Conservation (phyloP, 2,329 filamentous ascomycete genomes). For the Verticillium longisporum region DNA sequence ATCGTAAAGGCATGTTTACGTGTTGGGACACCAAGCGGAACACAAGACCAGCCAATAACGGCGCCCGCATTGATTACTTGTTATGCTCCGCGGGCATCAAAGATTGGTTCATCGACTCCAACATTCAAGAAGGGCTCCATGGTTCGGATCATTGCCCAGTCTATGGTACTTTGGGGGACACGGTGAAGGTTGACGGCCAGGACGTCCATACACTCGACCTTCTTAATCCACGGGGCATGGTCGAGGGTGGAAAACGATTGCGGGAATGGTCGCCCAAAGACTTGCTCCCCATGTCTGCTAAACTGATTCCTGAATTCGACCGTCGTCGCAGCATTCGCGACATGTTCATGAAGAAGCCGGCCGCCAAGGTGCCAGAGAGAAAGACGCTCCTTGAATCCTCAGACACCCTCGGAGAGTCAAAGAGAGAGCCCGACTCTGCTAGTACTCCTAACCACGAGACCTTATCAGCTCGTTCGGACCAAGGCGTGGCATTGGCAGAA, state of each 20-base stretch:
- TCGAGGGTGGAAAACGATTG: conserved; percentile 57
- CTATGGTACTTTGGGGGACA: conserved; percentile 65
- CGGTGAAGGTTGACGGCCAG: conserved; percentile 42
- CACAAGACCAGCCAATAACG: conserved; percentile 90
- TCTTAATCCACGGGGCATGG: conserved; percentile 71
- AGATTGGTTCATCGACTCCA: conserved; percentile 69
- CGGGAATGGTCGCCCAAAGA: conserved; percentile 62
- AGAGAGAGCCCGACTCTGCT: neutral
- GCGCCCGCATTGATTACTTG: conserved; percentile 89
- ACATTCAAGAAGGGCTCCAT: conserved; percentile 91
- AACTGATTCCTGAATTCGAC: conserved; percentile 81
- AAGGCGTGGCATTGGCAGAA: neutral
- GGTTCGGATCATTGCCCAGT: conserved; percentile 97
- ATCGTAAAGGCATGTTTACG: conserved; percentile 86
- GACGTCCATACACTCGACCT: conserved; percentile 58
- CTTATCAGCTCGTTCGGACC: neutral
- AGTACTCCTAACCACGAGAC: neutral
- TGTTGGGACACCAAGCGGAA: conserved; percentile 96
- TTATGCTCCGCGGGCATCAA: conserved; percentile 75
- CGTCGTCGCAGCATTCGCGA: conserved; percentile 80
- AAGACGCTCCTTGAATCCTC: conserved; percentile 5
- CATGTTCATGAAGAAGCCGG: conserved; percentile 70
- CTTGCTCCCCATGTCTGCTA: conserved; percentile 69
- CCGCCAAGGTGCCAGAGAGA: conserved; percentile 11
- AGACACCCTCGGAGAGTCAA: neutral